Conservation (phyloP, 208 protist species). For the Crithidia mellificae region DNA sequence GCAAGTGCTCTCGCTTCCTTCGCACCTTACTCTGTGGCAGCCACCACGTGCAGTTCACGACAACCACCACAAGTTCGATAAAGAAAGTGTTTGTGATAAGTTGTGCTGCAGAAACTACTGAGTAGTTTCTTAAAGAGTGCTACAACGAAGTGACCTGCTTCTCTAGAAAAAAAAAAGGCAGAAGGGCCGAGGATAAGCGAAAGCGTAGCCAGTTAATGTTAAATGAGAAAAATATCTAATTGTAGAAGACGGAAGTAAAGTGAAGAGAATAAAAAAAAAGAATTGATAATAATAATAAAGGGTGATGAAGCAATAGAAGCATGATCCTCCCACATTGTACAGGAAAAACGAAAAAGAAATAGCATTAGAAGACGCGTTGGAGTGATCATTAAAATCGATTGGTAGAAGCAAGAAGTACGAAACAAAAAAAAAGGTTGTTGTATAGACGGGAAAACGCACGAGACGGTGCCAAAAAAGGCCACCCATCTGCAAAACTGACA, state of each 20-base stretch:
- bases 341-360: conserved; percentile 11
- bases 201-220: background rate
- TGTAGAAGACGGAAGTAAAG: background rate
- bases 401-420: conserved; percentile 16
- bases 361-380: too few species aligned
- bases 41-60: too few species aligned
- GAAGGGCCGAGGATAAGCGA: background rate
- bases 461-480: background rate
- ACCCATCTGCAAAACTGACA: background rate
- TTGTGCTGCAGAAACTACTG: too few species aligned
- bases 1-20: too few species aligned
- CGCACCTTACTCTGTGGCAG: too few species aligned
- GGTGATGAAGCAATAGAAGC: too few species aligned
- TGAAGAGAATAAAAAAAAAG: background rate
- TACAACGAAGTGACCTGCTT: too few species aligned
- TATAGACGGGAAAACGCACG: background rate
- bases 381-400: background rate
- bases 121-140: too few species aligned
- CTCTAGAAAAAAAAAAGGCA: background rate
- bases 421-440: conserved; percentile 11
- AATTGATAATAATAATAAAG: background rate
- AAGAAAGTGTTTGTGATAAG: too few species aligned
- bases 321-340: background rate
- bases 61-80: too few species aligned
- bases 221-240: conserved; percentile 10